Conservation (phyloP, 2,329 filamentous ascomycete genomes). For the Drechslerella coelobrocha region DNA sequence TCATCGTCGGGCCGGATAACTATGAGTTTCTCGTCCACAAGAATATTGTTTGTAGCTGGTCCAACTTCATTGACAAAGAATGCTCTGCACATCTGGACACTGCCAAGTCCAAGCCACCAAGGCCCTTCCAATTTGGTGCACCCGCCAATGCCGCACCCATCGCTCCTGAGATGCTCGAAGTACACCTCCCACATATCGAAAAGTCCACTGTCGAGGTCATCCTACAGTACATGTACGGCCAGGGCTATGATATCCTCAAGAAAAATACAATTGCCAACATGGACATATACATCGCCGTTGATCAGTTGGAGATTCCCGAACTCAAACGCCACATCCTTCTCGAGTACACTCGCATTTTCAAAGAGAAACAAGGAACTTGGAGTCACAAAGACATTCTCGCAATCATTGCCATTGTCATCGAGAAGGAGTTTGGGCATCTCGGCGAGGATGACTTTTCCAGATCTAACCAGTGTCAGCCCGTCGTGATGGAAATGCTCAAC, state of each 20-base stretch:
- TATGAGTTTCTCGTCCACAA: constrained; percentile 22
- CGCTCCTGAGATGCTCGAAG: background rate
- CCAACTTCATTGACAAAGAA: constrained; percentile 19
- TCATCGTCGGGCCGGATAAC: constrained; percentile 19
- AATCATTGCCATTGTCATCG: constrained; percentile 25
- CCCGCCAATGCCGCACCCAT: background rate
- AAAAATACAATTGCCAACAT: constrained; percentile 8
- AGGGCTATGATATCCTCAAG: constrained; percentile 9
- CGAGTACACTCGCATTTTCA: constrained; percentile 21
- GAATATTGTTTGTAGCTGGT: constrained; percentile 29
- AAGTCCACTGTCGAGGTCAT: constrained; percentile 15
- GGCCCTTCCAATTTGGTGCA: constrained; percentile 9
- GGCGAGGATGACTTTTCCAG: constrained; percentile 1
- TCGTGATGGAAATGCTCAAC: constrained; percentile 17
- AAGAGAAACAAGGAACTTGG: constrained; percentile 24
- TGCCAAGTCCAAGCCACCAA: background rate
- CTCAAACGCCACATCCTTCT: constrained; percentile 16
- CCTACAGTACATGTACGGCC: constrained; percentile 24
- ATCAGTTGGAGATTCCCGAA: constrained; percentile 11
- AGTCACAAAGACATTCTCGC: constrained; percentile 5
- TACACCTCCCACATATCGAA: constrained; percentile 14
- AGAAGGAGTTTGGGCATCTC: background rate
- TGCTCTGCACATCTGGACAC: background rate
- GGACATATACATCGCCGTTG: constrained; percentile 5
- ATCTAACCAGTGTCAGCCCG: constrained; percentile 6